These are phyloP conservation scores for Carpinus fangiana DNA, from an alignment of 306 rosid species.

Conservation along the genomic window DNA sequence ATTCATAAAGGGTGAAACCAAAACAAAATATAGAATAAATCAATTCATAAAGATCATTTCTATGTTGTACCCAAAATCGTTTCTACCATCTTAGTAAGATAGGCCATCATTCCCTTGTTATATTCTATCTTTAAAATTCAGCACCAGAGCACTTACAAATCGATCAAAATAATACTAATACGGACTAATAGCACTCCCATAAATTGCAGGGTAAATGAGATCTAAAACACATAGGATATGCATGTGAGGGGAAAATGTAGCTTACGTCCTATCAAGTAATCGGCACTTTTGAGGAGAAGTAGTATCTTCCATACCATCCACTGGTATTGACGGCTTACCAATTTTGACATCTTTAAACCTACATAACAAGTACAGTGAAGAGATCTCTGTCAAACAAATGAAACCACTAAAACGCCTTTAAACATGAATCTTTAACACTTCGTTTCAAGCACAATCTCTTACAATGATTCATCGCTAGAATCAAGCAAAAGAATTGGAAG, in stretches of 20 bases:
- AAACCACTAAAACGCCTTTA: conserved; percentile 1
- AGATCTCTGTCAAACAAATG: conserved; percentile 22
- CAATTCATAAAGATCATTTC: neutral
- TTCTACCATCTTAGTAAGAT: neutral
- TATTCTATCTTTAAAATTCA: neutral
- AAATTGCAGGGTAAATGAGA: conserved; percentile 10
- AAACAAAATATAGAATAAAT: neutral
- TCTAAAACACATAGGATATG: conserved; percentile 13
- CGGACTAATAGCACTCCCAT: conserved; percentile 4
- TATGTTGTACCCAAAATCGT: neutral
- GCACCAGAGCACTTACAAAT: conserved; percentile 8
- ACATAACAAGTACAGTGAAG: conserved; percentile 25
- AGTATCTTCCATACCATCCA: conserved; percentile 45
- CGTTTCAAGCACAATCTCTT: neutral
- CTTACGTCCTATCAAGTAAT: conserved; percentile 78
- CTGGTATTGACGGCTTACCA: conserved; percentile 52
- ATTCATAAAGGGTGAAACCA: neutral
- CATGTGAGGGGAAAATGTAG: neutral
- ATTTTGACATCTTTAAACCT: conserved; percentile 71
- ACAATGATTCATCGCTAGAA: neutral
- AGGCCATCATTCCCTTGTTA: neutral
- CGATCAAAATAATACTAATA: conserved; percentile 13
- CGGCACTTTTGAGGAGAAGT: conserved; percentile 77
- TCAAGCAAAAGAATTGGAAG: neutral
- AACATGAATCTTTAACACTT: conserved; percentile 2